Evolutionary conservation across 148 eudicot genomes (phyloP).

Genomic region (Vaccinium darrowii): DNA sequence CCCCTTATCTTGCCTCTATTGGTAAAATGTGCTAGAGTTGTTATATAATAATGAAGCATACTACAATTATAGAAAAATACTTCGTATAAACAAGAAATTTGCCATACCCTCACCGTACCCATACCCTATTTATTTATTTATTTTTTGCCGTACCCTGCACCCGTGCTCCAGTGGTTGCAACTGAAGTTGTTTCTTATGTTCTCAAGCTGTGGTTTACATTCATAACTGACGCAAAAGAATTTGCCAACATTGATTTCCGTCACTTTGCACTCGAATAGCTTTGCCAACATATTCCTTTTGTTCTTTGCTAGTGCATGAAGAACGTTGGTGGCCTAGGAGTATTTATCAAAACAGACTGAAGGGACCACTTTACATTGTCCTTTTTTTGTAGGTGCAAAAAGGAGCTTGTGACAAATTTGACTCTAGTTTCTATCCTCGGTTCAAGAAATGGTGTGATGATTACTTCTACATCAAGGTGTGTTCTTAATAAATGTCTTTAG

Average conservation of each 20-base stretch:
- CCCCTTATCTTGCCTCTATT: no score
- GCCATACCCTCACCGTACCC: no score
- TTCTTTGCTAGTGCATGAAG: conserved; percentile 4
- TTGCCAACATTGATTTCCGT: not conserved
- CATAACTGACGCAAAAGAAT: not conserved
- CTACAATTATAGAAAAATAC: no score
- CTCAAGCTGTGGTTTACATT: not conserved
- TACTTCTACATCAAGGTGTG: conserved; percentile 92
- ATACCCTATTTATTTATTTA: no score
- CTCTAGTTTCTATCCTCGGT: conserved; percentile 84
- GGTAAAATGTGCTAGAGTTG: no score
- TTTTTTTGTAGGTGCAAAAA: conserved; percentile 73
- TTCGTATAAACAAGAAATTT: no score
- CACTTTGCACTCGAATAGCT: not conserved
- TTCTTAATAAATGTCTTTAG: not conserved
- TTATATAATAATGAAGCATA: no score
- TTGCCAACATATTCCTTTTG: not conserved
- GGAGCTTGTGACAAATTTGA: conserved; percentile 92
- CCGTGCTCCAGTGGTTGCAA: not conserved
- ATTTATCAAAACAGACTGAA: not conserved
- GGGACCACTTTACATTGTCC: conserved; percentile 2
- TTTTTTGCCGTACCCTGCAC: no score
- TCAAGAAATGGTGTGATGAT: conserved; percentile 99
- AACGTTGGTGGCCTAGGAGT: no score
- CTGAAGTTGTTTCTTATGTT: not conserved